A percentile compares a stretch with the other conserved stretches of the same genome.
These are phyloP conservation scores for Rhizophagus clarus DNA, from an alignment of 192 early-diverging fungal species.

Conservation along the genomic window DNA sequence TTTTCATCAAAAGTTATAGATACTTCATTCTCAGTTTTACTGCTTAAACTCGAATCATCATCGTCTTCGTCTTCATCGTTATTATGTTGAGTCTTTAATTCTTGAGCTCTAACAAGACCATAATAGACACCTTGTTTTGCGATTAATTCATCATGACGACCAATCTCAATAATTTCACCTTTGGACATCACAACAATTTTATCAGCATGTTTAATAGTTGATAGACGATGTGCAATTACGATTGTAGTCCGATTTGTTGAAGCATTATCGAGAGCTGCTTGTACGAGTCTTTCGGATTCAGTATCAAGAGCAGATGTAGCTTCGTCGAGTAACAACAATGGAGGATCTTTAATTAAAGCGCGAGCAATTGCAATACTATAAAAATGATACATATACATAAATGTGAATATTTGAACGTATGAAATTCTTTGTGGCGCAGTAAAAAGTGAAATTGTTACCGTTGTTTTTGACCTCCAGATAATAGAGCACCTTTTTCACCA, in stretches of 20 bases:
- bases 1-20: conserved; percentile 35
- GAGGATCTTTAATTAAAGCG: conserved; percentile 76
- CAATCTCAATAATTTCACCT: conserved; percentile 34
- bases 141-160: conserved; percentile 49
- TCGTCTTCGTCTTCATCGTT: conserved; percentile 32
- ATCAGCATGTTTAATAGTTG: conserved; percentile 65
- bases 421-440: not conserved
- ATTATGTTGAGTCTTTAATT: conserved; percentile 50
- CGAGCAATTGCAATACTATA: conserved; percentile 60
- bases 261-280: conserved; percentile 62
- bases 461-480: conserved; percentile 57
- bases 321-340: conserved; percentile 76
- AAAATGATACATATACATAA: not conserved
- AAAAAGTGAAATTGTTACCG: conserved; percentile 16
- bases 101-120: conserved; percentile 59
- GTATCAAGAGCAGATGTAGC: conserved; percentile 79
- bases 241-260: conserved; percentile 64
- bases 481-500: conserved; percentile 65
- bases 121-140: conserved; percentile 49
- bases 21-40: conserved; percentile 35
- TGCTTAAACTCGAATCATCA: conserved; percentile 29
- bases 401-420: not conserved
- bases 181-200: conserved; percentile 36
- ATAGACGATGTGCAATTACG: conserved; percentile 51
- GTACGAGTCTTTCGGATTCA: conserved; percentile 64